Percentiles rank a stretch among this genome's conserved stretches.
phyloP scores from a whole-genome alignment of 169 alveolate genomes.

The Theileria annulata region DNA sequence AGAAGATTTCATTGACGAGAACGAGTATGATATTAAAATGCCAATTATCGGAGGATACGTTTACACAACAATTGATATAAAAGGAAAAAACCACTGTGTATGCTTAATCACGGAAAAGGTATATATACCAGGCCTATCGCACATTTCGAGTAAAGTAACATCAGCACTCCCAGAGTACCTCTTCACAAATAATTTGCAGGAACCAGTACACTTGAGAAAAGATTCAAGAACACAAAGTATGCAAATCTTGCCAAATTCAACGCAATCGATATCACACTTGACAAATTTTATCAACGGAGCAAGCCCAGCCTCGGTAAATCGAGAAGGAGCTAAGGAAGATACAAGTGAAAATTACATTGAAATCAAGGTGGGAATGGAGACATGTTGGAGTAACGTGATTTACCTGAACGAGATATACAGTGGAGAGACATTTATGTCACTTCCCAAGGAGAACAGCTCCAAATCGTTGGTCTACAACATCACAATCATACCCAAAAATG shows the following conservation, averaged over 20 bases:
- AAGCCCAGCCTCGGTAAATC: neutral
- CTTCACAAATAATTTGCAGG: conserved; percentile 70
- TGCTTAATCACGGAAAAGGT: conserved; percentile 80
- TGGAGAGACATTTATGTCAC: conserved; percentile 79
- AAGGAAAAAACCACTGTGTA: conserved; percentile 72
- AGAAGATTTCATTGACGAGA: neutral
- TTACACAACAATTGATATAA: conserved; percentile 70
- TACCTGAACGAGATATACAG: conserved; percentile 78
- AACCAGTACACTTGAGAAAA: conserved; percentile 69
- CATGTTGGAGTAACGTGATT: conserved; percentile 80
- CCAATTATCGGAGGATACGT: conserved; percentile 82
- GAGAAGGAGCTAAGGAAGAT: neutral
- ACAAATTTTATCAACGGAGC: conserved; percentile 28
- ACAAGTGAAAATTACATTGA: conserved; percentile 34
- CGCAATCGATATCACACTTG: conserved; percentile 12
- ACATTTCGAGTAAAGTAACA: conserved; percentile 77
- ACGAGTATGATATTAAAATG: conserved; percentile 34
- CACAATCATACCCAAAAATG: conserved; percentile 79
- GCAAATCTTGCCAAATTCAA: conserved; percentile 41
- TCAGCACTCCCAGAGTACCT: conserved; percentile 82
- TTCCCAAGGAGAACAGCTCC: conserved; percentile 63
- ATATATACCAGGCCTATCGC: conserved; percentile 72
- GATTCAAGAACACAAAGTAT: conserved; percentile 56
- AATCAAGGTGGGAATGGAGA: conserved; percentile 36
- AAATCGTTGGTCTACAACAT: conserved; percentile 72